Conservation (phyloP, 2,329 filamentous ascomycete species). For the Fusarium chuoi region DNA sequence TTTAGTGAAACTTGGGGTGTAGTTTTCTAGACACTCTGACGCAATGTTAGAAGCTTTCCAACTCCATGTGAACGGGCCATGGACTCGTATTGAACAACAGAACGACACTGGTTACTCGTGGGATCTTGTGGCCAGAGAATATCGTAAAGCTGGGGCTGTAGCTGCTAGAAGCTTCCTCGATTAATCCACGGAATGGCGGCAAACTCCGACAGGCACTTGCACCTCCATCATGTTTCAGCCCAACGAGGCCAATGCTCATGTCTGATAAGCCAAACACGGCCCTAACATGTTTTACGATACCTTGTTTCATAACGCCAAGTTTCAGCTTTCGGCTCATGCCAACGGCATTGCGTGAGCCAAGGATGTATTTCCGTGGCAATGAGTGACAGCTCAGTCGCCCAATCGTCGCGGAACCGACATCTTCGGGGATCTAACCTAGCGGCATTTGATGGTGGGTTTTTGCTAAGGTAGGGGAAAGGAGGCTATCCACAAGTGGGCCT, state of each 20-base stretch:
- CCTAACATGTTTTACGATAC: background rate
- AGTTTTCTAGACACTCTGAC: background rate
- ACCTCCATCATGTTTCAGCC: background rate
- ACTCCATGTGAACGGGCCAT: fast-evolving
- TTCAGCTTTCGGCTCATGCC: background rate
- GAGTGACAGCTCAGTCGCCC: background rate
- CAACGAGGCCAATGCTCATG: background rate
- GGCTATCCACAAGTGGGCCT: background rate
- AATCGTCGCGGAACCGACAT: background rate
- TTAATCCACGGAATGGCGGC: no score
- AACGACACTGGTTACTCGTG: no score
- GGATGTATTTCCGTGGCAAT: background rate
- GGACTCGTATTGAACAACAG: no score
- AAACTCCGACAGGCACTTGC: background rate
- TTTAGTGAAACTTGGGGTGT: no score
- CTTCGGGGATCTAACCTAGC: background rate
- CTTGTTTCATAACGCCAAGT: background rate
- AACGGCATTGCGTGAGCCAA: background rate
- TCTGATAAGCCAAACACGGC: background rate
- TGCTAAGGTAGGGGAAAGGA: background rate
- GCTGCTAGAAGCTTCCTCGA: no score
- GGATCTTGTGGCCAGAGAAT: no score
- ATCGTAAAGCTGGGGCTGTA: fast-evolving
- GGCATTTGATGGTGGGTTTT: background rate
- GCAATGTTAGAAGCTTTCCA: no score